Evolutionary conservation across 306 rosid species (phyloP).

Genomic region (Citrullus mucosospermus): DNA sequence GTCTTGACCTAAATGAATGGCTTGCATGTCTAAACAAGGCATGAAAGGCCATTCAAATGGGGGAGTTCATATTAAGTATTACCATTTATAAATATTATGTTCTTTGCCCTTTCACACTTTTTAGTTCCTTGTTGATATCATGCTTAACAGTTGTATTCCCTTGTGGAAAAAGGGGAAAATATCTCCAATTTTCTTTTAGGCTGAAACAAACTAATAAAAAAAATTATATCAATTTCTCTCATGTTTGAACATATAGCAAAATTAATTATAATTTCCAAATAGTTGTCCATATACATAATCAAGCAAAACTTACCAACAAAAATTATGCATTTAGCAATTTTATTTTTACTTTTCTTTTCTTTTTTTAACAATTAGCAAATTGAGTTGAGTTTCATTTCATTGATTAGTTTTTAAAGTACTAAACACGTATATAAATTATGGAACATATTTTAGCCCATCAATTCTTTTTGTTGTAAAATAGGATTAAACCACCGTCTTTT

Average conservation of each 20-base stretch:
- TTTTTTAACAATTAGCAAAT: too few relatives aligned
- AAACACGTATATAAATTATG: too few relatives aligned
- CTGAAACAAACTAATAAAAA: background rate
- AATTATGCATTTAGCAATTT: too few relatives aligned
- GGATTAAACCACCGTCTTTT: too few relatives aligned
- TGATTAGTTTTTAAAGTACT: too few relatives aligned
- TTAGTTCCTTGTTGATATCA: slow-evolving; percentile 26
- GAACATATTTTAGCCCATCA: too few relatives aligned
- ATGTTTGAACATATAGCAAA: background rate
- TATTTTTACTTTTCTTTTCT: too few relatives aligned
- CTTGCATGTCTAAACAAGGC: background rate
- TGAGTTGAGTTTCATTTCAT: too few relatives aligned
- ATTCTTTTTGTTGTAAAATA: too few relatives aligned
- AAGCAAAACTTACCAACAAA: too few relatives aligned
- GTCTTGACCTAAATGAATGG: background rate
- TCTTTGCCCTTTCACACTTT: background rate
- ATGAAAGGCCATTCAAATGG: slow-evolving; percentile 6
- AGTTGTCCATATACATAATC: background rate
- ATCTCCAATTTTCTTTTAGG: slow-evolving; percentile 1
- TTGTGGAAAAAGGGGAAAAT: background rate
- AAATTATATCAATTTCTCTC: background rate
- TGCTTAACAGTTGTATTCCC: slow-evolving; percentile 43
- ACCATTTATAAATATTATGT: background rate
- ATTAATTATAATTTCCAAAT: background rate
- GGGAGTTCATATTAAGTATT: background rate